Base-by-base conservation (phyloP, 495 filamentous ascomycete genomes). In the Penicillium salamii region DNA sequence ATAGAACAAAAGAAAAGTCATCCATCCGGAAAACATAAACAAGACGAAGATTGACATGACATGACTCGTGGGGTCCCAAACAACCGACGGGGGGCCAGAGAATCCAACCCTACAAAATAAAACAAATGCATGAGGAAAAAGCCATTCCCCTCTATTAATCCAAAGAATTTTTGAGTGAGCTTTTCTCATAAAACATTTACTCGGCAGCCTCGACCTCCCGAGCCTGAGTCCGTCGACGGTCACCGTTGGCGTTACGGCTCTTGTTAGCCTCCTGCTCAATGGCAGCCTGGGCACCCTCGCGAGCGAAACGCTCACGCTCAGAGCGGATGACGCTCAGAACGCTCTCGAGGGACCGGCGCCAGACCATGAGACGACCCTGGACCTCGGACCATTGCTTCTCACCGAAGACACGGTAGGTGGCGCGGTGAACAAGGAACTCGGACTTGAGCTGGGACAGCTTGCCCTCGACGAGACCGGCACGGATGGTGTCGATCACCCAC, bases 361-460 rank as follows among this genome's bases (percentile, higher is more conserved):
- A 97, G 61, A 87, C 87, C 70, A 96, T 91, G 59, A 99, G 70
- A 33, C 91, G 79, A 26, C 83, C 84, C 56, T 88, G 89, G 17
- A 99, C 84, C 76, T 97, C 91, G 42, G 85, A 82, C 95, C 95
- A 99, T 74, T 99, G 93, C 78, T 91, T 95, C 80, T 96, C 88
- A 49, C 89, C 89, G 59, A 99, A 97, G 20, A 96, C 92, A 23
- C 93, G 82, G 78, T 97, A 96, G 47, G 90, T 95, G 54, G 88
- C 89, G 52, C 90, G 80, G 74, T 99, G 93, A 35, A 99, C 88
- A 12, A 96, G 76, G 79, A 99, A 97, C 21, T 90, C 86, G 63
- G 90, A 82, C 54, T 89, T 89, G 59, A 90, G 79, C 74, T 99
- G 93, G 18, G 84, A 89, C 42, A 99, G 79, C 69, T 93, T 91